phyloP scores from a whole-genome alignment of 352 stramenopile genomes.

The Globisporangium heterothallicum region DNA sequence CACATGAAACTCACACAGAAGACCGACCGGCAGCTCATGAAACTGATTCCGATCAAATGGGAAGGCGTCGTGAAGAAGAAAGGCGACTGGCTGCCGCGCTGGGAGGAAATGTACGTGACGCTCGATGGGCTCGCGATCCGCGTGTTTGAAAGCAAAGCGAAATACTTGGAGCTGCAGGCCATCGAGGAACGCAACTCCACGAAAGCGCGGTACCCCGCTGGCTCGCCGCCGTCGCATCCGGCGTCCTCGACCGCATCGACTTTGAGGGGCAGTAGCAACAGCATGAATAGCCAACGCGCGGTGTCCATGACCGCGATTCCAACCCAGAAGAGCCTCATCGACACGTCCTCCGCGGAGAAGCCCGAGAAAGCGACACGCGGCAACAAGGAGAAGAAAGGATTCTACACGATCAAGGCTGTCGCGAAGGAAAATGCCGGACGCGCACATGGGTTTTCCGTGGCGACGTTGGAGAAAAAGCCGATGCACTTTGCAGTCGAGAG shows the following conservation, averaged over 20 bases:
- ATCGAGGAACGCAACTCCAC: conserved; percentile 28
- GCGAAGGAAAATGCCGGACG: conserved; percentile 52
- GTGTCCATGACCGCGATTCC: conserved; percentile 2
- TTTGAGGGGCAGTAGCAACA: not conserved
- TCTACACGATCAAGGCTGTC: conserved; percentile 47
- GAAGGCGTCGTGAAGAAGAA: conserved; percentile 61
- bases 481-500: conserved; percentile 59
- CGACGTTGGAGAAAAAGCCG: conserved; percentile 49
- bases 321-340: not conserved
- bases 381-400: conserved; percentile 40
- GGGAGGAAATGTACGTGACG: conserved; percentile 65
- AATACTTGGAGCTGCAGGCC: conserved; percentile 40
- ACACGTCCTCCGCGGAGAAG: not conserved
- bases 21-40: conserved; percentile 32
- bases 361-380: not conserved
- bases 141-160: conserved; percentile 61
- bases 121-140: conserved; percentile 57
- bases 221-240: conserved; percentile 2
- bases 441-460: conserved; percentile 49
- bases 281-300: conserved; percentile 1
- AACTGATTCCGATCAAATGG: conserved; percentile 67
- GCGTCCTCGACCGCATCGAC: not conserved
- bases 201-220: conserved; percentile 8
- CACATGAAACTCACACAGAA: conserved; percentile 27
- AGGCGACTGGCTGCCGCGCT: conserved; percentile 73